phyloP scores from a whole-genome alignment of 305 asterid genomes.

The Vinca major region DNA sequence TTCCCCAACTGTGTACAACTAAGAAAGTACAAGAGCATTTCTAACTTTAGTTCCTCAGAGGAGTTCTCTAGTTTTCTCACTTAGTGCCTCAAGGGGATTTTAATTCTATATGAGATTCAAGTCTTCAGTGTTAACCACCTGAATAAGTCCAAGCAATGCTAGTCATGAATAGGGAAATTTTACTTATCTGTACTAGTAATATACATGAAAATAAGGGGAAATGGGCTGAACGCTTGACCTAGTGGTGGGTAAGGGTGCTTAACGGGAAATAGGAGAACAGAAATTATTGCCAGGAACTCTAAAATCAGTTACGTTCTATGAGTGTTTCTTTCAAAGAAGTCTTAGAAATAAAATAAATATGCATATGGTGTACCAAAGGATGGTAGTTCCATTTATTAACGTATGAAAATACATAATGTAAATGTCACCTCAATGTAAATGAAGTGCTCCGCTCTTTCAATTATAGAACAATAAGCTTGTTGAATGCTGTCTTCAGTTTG shows the following conservation, averaged over 20 bases:
- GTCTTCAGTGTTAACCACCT: neutral
- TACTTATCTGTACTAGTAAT: too few species aligned
- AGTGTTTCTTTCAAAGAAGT: neutral
- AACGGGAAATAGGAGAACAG: neutral
- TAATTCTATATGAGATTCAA: neutral
- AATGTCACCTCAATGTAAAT: constrained; percentile 73
- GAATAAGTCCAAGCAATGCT: neutral
- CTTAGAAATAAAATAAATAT: neutral
- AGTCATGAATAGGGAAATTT: neutral
- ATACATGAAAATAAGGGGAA: neutral
- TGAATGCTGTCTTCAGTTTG: constrained; percentile 98
- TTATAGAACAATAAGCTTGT: constrained; percentile 78
- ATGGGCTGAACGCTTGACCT: neutral
- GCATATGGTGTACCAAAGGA: neutral
- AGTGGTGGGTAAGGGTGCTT: neutral
- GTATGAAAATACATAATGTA: neutral
- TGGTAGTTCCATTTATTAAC: neutral
- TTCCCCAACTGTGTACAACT: neutral
- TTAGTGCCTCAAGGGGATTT: neutral
- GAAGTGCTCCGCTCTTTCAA: constrained; percentile 79
- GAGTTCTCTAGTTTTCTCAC: neutral
- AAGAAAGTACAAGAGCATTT: neutral
- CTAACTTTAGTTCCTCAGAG: neutral
- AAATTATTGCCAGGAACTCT: neutral
- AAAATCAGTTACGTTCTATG: neutral